These are phyloP conservation scores for Tylopilus sp. DNA, from an alignment of 768 basidiomycete species.

Conservation along the genomic window DNA sequence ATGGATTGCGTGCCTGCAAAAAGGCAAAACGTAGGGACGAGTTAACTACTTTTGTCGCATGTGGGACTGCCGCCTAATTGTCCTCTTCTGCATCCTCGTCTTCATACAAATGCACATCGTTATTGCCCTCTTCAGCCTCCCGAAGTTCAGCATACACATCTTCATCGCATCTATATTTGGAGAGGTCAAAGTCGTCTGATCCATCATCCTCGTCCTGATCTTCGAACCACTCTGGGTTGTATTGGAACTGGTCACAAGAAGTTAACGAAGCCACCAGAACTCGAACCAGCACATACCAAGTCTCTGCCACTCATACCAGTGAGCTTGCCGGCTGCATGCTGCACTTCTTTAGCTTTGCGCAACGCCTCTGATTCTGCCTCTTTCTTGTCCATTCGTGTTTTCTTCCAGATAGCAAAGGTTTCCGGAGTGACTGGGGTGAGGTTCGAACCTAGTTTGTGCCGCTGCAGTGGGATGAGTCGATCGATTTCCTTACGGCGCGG, in stretches of 20 bases:
- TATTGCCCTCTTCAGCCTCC: conserved; percentile 14
- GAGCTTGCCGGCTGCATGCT: conserved; percentile 84
- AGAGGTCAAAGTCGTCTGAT: conserved; percentile 55
- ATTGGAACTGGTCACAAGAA: conserved; percentile 73
- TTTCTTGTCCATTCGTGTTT: conserved; percentile 93
- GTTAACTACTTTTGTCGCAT: conserved; percentile 3
- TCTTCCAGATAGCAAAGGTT: conserved; percentile 92
- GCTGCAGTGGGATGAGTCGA: conserved; percentile 41
- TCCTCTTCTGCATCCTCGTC: conserved; percentile 19
- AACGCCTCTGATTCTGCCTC: conserved; percentile 80
- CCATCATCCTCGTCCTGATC: conserved; percentile 55
- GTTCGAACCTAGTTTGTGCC: conserved; percentile 89
- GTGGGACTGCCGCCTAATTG: neutral
- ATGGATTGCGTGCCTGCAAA: neutral
- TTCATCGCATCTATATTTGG: conserved; percentile 49
- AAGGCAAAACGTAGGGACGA: neutral
- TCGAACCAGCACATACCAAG: conserved; percentile 52
- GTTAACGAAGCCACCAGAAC: conserved; percentile 4
- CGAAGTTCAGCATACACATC: conserved; percentile 28
- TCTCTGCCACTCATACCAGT: conserved; percentile 95
- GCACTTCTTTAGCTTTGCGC: conserved; percentile 77
- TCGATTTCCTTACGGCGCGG: neutral
- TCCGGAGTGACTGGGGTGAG: conserved; percentile 93
- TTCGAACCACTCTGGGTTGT: conserved; percentile 93
- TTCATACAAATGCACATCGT: conserved; percentile 17